These are phyloP conservation scores for Fistulinella cinereoalba DNA, from an alignment of 1,284 basidiomycete genomes.

Conservation along the genomic window DNA sequence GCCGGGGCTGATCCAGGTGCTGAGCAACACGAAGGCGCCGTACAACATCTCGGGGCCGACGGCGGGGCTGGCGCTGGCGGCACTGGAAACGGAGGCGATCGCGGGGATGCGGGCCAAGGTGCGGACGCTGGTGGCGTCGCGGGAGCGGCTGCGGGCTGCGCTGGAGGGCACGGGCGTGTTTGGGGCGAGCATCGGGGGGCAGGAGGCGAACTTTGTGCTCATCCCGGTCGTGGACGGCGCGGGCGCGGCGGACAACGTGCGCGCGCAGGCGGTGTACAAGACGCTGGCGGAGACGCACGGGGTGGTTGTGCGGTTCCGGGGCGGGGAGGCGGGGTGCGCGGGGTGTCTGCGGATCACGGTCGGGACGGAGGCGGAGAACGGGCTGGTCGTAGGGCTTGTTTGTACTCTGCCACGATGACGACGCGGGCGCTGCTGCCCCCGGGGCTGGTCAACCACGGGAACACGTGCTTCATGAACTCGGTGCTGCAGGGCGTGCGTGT, in stretches of 20 bases:
- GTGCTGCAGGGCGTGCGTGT: slow-evolving; percentile 66
- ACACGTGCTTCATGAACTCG: slow-evolving; percentile 93
- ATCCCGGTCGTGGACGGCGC: slow-evolving; percentile 67
- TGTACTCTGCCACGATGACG: too few species aligned
- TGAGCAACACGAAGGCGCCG: slow-evolving; percentile 96
- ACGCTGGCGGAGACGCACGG: slow-evolving; percentile 81
- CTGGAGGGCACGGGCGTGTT: slow-evolving; percentile 56
- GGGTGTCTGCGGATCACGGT: slow-evolving; percentile 91
- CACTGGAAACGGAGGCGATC: slow-evolving; percentile 69
- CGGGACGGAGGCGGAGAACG: slow-evolving; percentile 82
- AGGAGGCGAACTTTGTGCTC: slow-evolving; percentile 92
- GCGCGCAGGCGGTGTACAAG: slow-evolving; percentile 76
- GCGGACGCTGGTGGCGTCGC: slow-evolving; percentile 56
- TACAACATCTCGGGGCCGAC: slow-evolving; percentile 96
- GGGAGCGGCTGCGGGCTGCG: slow-evolving; percentile 50
- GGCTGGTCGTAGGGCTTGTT: slow-evolving; percentile 46
- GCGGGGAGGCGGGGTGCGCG: slow-evolving; percentile 81
- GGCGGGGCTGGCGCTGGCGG: slow-evolving; percentile 78
- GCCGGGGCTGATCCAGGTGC: slow-evolving; percentile 86
- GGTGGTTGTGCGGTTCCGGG: slow-evolving; percentile 90
- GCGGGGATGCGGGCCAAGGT: slow-evolving; percentile 67
- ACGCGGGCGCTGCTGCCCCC: slow-evolving; percentile 68
- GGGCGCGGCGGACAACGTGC: slow-evolving; percentile 58
- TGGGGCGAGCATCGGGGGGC: slow-evolving; percentile 74
- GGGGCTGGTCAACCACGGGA: slow-evolving; percentile 82